Evolutionary conservation across 2,329 filamentous ascomycete species (phyloP).

Genomic region (Trichophyton benhamiae): DNA sequence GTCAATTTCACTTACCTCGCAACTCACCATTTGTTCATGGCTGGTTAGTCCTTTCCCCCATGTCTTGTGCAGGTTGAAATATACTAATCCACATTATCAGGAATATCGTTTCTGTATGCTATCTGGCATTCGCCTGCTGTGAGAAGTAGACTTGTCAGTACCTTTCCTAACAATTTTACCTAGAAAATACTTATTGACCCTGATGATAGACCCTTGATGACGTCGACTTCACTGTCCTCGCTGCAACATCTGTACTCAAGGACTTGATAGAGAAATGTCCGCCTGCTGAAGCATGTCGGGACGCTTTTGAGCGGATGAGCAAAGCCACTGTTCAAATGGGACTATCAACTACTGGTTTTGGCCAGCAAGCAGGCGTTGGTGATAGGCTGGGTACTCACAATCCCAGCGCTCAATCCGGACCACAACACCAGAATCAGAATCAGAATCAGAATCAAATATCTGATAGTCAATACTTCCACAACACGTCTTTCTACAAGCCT

Average conservation of each 20-base stretch:
- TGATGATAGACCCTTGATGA: constrained; percentile 64
- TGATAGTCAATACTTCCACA: not conserved
- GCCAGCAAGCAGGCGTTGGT: constrained; percentile 27
- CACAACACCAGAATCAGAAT: not conserved
- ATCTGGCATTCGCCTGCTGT: constrained; percentile 94
- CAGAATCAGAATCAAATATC: not conserved
- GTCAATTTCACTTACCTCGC: constrained; percentile 95
- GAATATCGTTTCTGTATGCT: constrained; percentile 85
- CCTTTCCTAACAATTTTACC: constrained; percentile 12
- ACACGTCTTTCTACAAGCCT: not conserved
- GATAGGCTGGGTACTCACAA: not conserved
- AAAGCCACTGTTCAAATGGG: constrained; percentile 95
- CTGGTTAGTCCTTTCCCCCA: constrained; percentile 40
- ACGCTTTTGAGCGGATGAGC: constrained; percentile 89
- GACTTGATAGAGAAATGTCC: constrained; percentile 92
- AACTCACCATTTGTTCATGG: constrained; percentile 95
- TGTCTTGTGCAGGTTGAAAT: not conserved
- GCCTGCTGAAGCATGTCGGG: constrained; percentile 83
- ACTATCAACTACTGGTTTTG: constrained; percentile 73
- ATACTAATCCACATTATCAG: constrained; percentile 25
- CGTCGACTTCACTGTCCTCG: constrained; percentile 91
- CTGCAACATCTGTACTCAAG: constrained; percentile 80
- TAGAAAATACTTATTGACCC: not conserved
- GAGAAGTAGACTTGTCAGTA: constrained; percentile 64
- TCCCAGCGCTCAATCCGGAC: not conserved